A percentile compares a stretch with the other conserved stretches of the same genome.
Evolutionary conservation across 139 green algal genomes (phyloP).

Genomic region (Tetraselmis chui): DNA sequence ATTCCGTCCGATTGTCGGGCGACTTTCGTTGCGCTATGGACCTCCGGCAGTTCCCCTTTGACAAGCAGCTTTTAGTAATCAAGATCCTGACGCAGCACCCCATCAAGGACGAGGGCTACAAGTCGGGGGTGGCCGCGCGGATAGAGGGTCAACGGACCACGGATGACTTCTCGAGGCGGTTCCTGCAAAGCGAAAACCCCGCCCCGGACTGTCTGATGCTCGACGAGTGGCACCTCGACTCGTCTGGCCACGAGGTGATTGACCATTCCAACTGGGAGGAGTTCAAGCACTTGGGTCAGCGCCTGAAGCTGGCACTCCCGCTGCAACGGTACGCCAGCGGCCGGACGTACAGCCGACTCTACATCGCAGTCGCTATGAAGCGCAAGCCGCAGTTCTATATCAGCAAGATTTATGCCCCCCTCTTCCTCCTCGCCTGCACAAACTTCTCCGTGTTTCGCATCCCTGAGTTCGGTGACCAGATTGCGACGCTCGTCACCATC

Average conservation of each 20-base stretch:
- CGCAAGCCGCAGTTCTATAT: background rate
- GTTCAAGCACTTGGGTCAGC: background rate
- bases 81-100: background rate
- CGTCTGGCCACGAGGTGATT: background rate
- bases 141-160: background rate
- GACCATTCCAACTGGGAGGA: background rate
- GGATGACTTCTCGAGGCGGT: background rate
- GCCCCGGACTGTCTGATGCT: background rate
- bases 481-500: background rate
- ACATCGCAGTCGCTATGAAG: background rate
- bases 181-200: background rate
- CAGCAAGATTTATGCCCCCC: background rate
- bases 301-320: background rate
- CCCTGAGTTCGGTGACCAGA: background rate
- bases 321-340: background rate
- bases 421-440: background rate
- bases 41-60: background rate
- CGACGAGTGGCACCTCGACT: background rate
- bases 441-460: background rate
- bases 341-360: background rate
- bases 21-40: background rate
- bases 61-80: background rate
- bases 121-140: background rate
- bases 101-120: background rate
- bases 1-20: background rate